Percentiles rank a stretch among this genome's conserved stretches.
phyloP scores from a whole-genome alignment of 257 asterid genomes.

The Solanum rostratum region DNA sequence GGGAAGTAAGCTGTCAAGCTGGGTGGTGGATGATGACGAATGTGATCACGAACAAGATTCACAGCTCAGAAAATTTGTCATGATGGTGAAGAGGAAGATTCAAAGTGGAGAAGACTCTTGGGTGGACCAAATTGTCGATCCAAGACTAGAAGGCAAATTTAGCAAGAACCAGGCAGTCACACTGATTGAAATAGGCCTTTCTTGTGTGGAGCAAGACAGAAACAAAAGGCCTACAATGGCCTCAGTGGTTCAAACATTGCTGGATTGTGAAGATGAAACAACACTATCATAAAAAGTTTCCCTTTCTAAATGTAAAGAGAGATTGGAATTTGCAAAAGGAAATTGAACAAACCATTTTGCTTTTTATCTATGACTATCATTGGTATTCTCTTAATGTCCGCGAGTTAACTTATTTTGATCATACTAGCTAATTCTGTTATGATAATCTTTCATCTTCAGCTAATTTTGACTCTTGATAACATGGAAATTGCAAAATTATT shows the following conservation, averaged over 20 bases:
- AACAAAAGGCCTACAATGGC: slow-evolving; percentile 65
- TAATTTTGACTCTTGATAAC: background rate
- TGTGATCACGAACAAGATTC: slow-evolving; percentile 13
- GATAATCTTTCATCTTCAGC: background rate
- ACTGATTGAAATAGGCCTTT: slow-evolving; percentile 30
- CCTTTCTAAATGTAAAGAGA: background rate
- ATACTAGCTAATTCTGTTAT: background rate
- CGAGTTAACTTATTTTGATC: background rate
- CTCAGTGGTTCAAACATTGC: slow-evolving; percentile 39
- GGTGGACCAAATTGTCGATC: slow-evolving; percentile 47
- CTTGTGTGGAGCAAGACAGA: slow-evolving; percentile 54
- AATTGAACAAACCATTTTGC: background rate
- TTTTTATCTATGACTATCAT: background rate
- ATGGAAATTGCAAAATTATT: background rate
- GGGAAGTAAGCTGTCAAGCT: slow-evolving; percentile 40
- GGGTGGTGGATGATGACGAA: slow-evolving; percentile 22
- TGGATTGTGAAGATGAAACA: slow-evolving; percentile 28
- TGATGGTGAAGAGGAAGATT: slow-evolving; percentile 8
- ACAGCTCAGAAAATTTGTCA: slow-evolving; percentile 17
- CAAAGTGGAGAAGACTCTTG: slow-evolving; percentile 15
- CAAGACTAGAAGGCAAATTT: slow-evolving; percentile 40
- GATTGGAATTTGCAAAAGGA: background rate
- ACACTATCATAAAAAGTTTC: background rate
- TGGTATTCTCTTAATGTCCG: background rate
- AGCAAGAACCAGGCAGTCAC: slow-evolving; percentile 31